A percentile compares a stretch with the other conserved stretches of the same genome.
Conservation (phyloP, 1,139 yeast genomes). For the Hyphopichia wangnamkhiaoensis region DNA sequence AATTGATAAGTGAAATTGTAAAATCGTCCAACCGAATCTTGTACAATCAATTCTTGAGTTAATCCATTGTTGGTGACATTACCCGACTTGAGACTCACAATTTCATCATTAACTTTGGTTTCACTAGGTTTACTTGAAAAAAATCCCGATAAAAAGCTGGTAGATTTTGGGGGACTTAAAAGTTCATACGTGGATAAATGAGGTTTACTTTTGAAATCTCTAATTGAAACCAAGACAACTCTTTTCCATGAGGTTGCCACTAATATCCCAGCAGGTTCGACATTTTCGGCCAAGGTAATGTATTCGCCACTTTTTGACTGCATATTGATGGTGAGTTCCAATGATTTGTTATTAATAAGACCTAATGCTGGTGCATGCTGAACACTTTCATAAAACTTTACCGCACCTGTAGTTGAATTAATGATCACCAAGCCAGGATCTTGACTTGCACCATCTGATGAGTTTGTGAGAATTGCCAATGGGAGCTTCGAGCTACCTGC, state of each 20-base stretch:
- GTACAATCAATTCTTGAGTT: constrained; percentile 42
- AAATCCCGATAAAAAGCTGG: constrained; percentile 28
- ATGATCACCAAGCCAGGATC: constrained; percentile 74
- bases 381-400: constrained; percentile 67
- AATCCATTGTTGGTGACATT: constrained; percentile 52
- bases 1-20: constrained; percentile 33
- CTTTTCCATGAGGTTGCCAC: constrained; percentile 74
- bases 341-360: constrained; percentile 45
- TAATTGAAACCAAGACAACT: constrained; percentile 59
- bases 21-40: constrained; percentile 47
- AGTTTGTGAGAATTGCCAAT: constrained; percentile 65
- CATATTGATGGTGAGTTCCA: constrained; percentile 40
- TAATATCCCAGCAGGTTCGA: constrained; percentile 76
- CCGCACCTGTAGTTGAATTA: constrained; percentile 53
- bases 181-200: constrained; percentile 39
- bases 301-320: constrained; percentile 48
- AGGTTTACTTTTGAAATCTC: constrained; percentile 72
- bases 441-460: constrained; percentile 53
- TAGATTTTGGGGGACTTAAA: constrained; percentile 20
- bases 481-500: constrained; percentile 29
- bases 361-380: constrained; percentile 71
- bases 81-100: constrained; percentile 64
- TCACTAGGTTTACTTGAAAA: constrained; percentile 18
- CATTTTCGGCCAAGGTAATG: constrained; percentile 57
- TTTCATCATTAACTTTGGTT: constrained; percentile 36